Conservation (phyloP, 352 stramenopile species). For the Thraustochytrium sp. region DNA sequence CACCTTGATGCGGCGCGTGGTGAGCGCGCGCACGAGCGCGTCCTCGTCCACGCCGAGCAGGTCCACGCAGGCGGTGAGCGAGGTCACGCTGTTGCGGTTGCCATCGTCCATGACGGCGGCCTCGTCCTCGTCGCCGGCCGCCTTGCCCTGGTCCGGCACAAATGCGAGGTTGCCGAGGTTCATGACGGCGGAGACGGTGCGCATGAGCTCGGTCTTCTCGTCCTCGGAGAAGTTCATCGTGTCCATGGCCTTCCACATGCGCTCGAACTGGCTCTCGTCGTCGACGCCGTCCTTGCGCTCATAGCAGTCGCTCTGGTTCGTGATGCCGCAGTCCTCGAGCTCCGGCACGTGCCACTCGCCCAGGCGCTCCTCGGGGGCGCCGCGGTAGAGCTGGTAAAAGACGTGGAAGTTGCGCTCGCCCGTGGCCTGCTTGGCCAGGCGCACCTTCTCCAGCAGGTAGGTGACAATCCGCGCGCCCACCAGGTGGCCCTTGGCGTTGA, state of each 20-base stretch:
- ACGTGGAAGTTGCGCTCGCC: slow-evolving; percentile 84
- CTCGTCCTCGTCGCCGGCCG: slow-evolving; percentile 2
- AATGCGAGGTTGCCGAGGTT: slow-evolving; percentile 84
- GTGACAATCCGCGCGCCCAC: slow-evolving; percentile 78
- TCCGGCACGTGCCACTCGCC: slow-evolving; percentile 8
- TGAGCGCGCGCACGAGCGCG: slow-evolving; percentile 3
- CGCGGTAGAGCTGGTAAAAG: slow-evolving; percentile 76
- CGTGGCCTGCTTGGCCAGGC: slow-evolving; percentile 68
- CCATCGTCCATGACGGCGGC: neutral
- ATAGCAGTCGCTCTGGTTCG: slow-evolving; percentile 72
- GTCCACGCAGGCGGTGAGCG: neutral
- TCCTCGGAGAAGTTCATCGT: slow-evolving; percentile 76
- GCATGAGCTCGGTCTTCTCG: slow-evolving; percentile 83
- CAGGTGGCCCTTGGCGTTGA: slow-evolving; percentile 65
- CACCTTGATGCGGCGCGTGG: slow-evolving; percentile 21
- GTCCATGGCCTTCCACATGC: slow-evolving; percentile 49
- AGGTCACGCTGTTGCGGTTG: neutral
- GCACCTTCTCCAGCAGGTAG: slow-evolving; percentile 83
- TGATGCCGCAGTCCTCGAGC: slow-evolving; percentile 70
- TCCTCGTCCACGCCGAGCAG: slow-evolving; percentile 25
- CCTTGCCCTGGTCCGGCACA: neutral
- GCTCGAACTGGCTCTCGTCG: slow-evolving; percentile 70
- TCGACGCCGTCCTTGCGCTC: slow-evolving; percentile 73
- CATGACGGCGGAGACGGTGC: slow-evolving; percentile 77
- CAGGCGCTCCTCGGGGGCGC: neutral